A percentile compares a stretch with the other conserved stretches of the same genome.
phyloP scores from a whole-genome alignment of 371 early-diverging fungal genomes.

The Mucor plumbeus region DNA sequence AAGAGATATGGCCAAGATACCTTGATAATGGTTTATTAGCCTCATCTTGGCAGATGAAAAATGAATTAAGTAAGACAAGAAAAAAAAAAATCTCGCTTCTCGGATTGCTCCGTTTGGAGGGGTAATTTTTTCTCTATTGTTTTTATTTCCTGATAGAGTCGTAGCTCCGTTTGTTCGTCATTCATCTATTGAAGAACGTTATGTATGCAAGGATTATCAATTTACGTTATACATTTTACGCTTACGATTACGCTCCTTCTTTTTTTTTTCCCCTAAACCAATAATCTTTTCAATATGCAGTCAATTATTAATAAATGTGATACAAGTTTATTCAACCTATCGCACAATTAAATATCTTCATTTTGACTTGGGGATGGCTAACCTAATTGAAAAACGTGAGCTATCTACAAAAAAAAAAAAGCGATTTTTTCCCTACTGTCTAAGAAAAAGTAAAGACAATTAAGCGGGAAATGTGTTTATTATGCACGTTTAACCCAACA shows the following conservation, averaged over 20 bases:
- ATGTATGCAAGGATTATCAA: constrained; percentile 10
- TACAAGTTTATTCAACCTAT: background rate
- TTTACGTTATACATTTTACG: background rate
- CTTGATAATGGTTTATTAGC: background rate
- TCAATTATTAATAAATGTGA: constrained; percentile 10
- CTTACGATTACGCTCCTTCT: background rate
- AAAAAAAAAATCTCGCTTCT: constrained; percentile 9
- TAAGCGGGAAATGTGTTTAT: background rate
- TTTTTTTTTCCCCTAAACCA: background rate
- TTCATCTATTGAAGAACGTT: background rate
- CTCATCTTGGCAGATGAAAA: constrained; percentile 9
- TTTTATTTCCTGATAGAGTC: constrained; percentile 10
- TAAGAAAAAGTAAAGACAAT: background rate
- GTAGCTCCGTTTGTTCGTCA: constrained; percentile 2
- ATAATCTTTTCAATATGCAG: constrained; percentile 5
- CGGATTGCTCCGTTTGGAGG: constrained; percentile 11
- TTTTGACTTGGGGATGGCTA: constrained; percentile 2
- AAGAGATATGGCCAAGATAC: background rate
- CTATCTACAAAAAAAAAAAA: too few species aligned
- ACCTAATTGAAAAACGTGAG: constrained; percentile 6
- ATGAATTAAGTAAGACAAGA: constrained; percentile 1
- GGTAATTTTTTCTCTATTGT: background rate
- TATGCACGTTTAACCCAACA: constrained; percentile 1
- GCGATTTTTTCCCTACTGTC: background rate
- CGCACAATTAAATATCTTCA: constrained; percentile 1